Base-by-base conservation (phyloP, 2,329 filamentous ascomycete genomes). In the Sarocladium oryzae region DNA sequence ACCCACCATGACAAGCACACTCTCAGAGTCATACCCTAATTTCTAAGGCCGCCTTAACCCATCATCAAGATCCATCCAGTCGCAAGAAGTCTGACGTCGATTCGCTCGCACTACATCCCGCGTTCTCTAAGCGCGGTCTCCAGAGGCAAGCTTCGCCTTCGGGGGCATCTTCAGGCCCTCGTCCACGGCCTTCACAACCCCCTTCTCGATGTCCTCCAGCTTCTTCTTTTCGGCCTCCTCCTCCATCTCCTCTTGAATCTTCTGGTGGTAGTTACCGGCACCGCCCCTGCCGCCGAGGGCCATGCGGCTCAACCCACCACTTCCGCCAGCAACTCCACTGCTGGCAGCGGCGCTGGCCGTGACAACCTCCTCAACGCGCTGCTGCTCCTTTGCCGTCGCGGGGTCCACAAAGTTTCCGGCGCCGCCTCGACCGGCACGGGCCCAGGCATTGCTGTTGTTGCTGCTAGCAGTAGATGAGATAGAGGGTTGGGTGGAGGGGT, bases 361-460 rank as follows among this genome's bases (percentile, higher is more conserved):
- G 33, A 60, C 65, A 57, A 61, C 64, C 55, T 60, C 62, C 2
- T 62, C 65, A 54, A 65, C 65, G 50, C 66, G 63, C 50, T 64
- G 61, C 52, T 65, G 61, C 56, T 67, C 65, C 41, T 60, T 60
- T 4, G 65, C 58, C 33, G 65, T 59, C 38, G 63, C 58, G 16
- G 67, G 57, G 50, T 73, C 70, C 50, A 74, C 62, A 60, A 76
- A 81, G 68, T 85, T 85, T 33, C 82, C 82, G 1, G 81, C 79
- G 18, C 82, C 82, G 56, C 82, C 82, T 53, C 82, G 77, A 51
- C 82, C 82, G 32, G 66, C 67, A 35, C 71, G 65, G 20, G 20
- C 16, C 16, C 32, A 36, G 7, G 33, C 11, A n/a, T n/a, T 18
- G 9, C 38, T 10, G 28, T 37, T 13, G 11, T 20, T 6, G 16